These are phyloP conservation scores for Rutstroemia sp. DNA, from an alignment of 2,329 filamentous ascomycete species.

Conservation along the genomic window DNA sequence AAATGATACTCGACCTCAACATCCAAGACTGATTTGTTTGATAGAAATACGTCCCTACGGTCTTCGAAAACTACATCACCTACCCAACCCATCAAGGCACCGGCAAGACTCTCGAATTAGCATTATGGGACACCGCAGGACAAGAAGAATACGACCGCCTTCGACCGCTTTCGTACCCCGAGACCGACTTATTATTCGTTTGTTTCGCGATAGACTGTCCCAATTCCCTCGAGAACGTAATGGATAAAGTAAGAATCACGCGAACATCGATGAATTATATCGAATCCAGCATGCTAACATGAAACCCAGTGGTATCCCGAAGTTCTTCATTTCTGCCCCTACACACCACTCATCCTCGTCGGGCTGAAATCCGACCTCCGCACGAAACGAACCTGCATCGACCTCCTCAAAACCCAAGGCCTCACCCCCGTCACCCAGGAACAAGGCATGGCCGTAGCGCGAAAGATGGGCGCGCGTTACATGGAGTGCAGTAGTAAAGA, in stretches of 20 bases:
- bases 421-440: slow-evolving; percentile 89
- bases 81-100: slow-evolving; percentile 82
- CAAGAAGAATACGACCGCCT: slow-evolving; percentile 98
- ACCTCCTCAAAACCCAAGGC: slow-evolving; percentile 96
- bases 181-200: slow-evolving; percentile 96
- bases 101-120: slow-evolving; percentile 92
- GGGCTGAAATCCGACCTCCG: slow-evolving; percentile 96
- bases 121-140: slow-evolving; percentile 96
- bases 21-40: background rate
- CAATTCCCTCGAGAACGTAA: slow-evolving; percentile 94
- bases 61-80: slow-evolving; percentile 99
- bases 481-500: slow-evolving; percentile 99
- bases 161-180: slow-evolving; percentile 91
- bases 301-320: slow-evolving; percentile 86
- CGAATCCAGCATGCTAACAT: slow-evolving; percentile 9
- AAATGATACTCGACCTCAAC: background rate
- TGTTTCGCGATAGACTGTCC: slow-evolving; percentile 99
- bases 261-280: background rate
- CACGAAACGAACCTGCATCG: slow-evolving; percentile 92
- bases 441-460: slow-evolving; percentile 79
- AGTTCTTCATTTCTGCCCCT: slow-evolving; percentile 97
- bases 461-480: slow-evolving; percentile 91
- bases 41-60: slow-evolving; percentile 98
- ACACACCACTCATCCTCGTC: slow-evolving; percentile 89
- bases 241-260: slow-evolving; percentile 74